phyloP scores from a whole-genome alignment of 345 rosid species.

The Citrus hindsii region DNA sequence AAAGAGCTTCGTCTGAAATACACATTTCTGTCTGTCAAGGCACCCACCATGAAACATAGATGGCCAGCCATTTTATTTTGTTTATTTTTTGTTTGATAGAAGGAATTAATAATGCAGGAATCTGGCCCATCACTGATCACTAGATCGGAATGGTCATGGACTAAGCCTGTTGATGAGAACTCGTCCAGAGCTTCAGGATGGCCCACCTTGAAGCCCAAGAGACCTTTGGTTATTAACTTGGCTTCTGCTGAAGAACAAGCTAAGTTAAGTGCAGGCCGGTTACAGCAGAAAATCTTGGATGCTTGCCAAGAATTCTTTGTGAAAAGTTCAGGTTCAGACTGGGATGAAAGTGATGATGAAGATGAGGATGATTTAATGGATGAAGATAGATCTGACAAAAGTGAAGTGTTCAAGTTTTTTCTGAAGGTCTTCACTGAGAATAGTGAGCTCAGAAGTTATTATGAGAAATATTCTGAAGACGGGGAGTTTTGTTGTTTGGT shows the following conservation, averaged over 20 bases:
- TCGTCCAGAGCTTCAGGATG: constrained; percentile 5
- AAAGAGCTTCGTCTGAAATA: neutral
- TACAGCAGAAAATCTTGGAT: constrained; percentile 20
- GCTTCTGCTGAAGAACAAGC: constrained; percentile 17
- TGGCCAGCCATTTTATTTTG: neutral
- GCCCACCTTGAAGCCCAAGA: constrained; percentile 12
- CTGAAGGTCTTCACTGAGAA: constrained; percentile 36
- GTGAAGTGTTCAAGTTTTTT: constrained; percentile 33
- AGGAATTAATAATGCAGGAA: constrained; percentile 17
- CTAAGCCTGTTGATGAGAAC: constrained; percentile 1
- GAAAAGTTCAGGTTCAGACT: constrained; percentile 12
- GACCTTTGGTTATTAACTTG: neutral
- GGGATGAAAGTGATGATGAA: constrained; percentile 22
- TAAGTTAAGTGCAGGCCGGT: constrained; percentile 2
- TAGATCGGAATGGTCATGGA: constrained; percentile 21
- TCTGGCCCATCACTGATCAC: neutral
- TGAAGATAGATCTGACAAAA: constrained; percentile 21
- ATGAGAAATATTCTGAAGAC: constrained; percentile 26
- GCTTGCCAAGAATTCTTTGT: constrained; percentile 18
- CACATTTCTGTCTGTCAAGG: neutral
- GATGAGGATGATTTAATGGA: constrained; percentile 8
- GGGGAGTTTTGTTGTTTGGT: constrained; percentile 48
- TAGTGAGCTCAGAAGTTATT: constrained; percentile 40
- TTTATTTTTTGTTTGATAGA: neutral
- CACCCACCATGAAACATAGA: neutral